Evolutionary conservation across 1,284 basidiomycete genomes (phyloP), one percentile per base, ranked within the genome.

Genomic region (Boletus semigastroideus): DNA sequence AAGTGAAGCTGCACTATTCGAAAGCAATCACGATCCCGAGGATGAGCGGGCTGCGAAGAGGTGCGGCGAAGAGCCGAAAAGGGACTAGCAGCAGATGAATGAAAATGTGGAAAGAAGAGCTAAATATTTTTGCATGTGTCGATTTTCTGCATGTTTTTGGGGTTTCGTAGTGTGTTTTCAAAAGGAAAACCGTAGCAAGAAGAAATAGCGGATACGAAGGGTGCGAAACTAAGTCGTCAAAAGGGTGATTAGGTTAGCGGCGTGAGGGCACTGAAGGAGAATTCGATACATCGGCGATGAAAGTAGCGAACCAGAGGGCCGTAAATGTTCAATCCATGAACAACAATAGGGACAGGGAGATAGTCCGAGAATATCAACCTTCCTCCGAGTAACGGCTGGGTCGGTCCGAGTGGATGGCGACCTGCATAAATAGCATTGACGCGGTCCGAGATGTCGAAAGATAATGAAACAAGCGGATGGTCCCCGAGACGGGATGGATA

Each of bases 401-500:
- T 58, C 67, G 31, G 51, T 48, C 42, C 33, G 39, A 52, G 54
- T 19, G 53, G 55, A 46, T 55, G 44, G 48, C 46, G 59, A 62
- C 51, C 53, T 39, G 63, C 67, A 71, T 69, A 69, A 65, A 69
- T 70, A 69, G 44, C 25, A 48, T 59, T 69, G 65, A 70, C 66
- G 66, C 55, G 58, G 58, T 25, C 49, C 56, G 56, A 70, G 57
- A 69, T 68, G 63, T 66, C 61, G 64, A 67, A 63, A 63, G 60
- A 65, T 59, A 62, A 62, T 58, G 53, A 55, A 59, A 67, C 48
- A 69, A 59, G 57, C 58, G 55, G 44, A 61, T 57, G 64, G 63
- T 65, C 70, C 66, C 58, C 58, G 54, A 71, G 79, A 83, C 80
- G 74, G 79, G 78, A 82, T 80, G 80, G 77, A 83, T 82, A 83